phyloP scores from a whole-genome alignment of 202 grass and related monocot species.

The Panicum virgatum region DNA sequence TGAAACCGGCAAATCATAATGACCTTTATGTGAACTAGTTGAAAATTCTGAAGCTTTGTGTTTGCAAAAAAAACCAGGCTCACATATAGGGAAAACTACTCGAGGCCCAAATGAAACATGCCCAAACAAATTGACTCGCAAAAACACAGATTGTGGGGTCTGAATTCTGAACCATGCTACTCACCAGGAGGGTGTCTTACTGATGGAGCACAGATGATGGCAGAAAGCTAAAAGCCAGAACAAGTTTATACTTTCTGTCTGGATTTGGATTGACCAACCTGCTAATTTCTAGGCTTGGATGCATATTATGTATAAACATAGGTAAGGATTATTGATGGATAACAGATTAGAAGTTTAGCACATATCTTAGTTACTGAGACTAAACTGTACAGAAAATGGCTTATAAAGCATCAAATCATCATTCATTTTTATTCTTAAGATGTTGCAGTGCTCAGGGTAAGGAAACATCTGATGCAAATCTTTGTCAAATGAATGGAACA shows the following conservation, averaged over 20 bases:
- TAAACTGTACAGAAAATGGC: slow-evolving; percentile 4
- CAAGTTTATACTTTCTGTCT: background rate
- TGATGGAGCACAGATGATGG: background rate
- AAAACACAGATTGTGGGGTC: background rate
- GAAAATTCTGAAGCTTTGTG: slow-evolving; percentile 15
- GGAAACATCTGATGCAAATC: slow-evolving; percentile 12
- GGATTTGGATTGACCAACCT: background rate
- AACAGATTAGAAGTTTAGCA: slow-evolving; percentile 21
- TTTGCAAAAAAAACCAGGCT: background rate
- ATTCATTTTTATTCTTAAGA: slow-evolving; percentile 12
- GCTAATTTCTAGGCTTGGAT: background rate
- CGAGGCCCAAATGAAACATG: background rate
- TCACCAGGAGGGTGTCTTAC: background rate
- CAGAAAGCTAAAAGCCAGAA: slow-evolving; percentile 15
- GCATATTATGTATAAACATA: background rate
- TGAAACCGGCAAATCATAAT: background rate
- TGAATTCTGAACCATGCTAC: slow-evolving; percentile 9
- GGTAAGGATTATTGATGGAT: slow-evolving; percentile 7
- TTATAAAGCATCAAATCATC: slow-evolving; percentile 1
- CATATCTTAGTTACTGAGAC: slow-evolving; percentile 4
- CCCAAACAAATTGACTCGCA: background rate
- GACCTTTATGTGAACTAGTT: slow-evolving; percentile 15
- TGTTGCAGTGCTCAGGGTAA: slow-evolving; percentile 13
- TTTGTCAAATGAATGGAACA: slow-evolving; percentile 13
- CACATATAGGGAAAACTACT: background rate